Percentiles rank a stretch among this genome's conserved stretches.
Evolutionary conservation across 306 rosid genomes (phyloP).

Genomic region (Luffa aegyptiaca): DNA sequence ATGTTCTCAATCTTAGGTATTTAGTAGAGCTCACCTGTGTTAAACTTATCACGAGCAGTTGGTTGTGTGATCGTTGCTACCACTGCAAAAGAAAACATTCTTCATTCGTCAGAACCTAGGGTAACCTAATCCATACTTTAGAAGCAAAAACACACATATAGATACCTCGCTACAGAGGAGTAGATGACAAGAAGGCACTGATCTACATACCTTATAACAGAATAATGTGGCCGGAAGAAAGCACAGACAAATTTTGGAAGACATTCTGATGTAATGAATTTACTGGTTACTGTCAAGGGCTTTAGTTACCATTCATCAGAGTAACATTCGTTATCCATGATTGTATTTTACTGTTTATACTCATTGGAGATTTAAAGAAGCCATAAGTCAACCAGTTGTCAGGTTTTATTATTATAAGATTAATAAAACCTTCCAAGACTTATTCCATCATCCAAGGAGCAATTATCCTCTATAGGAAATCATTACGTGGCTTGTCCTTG

Average conservation of each 20-base stretch:
- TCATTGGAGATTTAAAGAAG: neutral
- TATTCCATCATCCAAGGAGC: neutral
- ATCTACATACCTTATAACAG: neutral
- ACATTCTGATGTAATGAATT: neutral
- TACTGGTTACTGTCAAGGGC: neutral
- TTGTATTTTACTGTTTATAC: neutral
- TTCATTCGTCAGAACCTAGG: neutral
- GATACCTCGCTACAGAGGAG: neutral
- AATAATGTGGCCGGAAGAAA: neutral
- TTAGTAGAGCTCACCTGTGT: conserved; percentile 26
- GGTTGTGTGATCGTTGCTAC: conserved; percentile 97
- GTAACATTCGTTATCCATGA: neutral
- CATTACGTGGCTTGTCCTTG: neutral
- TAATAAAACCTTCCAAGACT: neutral
- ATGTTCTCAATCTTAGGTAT: neutral
- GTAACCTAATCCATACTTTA: neutral
- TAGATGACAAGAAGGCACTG: neutral
- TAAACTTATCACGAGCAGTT: conserved; percentile 71
- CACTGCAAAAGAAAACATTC: conserved; percentile 46
- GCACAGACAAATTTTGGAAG: neutral
- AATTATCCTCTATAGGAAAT: neutral
- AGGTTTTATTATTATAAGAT: neutral
- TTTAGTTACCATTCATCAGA: neutral
- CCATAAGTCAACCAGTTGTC: neutral
- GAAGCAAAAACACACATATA: neutral